Base-by-base conservation (phyloP, 2,329 filamentous ascomycete species). In the Ceratocystis ficicola region DNA sequence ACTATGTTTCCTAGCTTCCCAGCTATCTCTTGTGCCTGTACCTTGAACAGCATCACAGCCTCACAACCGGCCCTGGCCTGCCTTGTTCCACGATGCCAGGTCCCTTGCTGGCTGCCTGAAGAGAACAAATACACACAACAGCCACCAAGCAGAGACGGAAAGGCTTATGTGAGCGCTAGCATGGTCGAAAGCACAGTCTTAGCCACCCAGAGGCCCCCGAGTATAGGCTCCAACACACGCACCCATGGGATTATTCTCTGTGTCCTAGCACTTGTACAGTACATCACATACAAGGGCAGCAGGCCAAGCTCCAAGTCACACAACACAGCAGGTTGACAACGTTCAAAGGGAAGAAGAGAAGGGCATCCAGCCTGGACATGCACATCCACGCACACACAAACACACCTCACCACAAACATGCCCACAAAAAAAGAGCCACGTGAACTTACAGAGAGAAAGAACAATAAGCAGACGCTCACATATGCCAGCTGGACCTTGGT, bases 371-470 rank as follows among this genome's bases (percentile, higher is more conserved):
- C 20, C 48, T 20, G 22, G 48, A 50, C 48, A 50, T 12, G 20
- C 48, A 50, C 36, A 41, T 12, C 7, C 48, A 50, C 48, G 20
- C 48, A 50, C 48, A 22, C 46, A 50, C 5, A 50, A 25, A 8
- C 17, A 50, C n/a, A 20, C 48, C 48, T 41, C 36, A 41, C 36
- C 17, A 50, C 17, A 48, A 48, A 20, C 17, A 48, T 48, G 20
- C 46, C 48, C n/a, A 22, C n/a, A 50, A 50, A 50, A 50, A 48
- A 50, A 20, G 25, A 50, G 48, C 48, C 48, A 50, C 48, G 48
- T 50, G 48, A 50, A 50, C 48, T 50, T 41, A 10, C 17, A 50
- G 20, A 50, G 48, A 2, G 6, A 50, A 50, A 50, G 48, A 50
- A 50, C 12, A 50, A 50, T 22, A 50, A 50, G 12, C 48, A 50